Evolutionary conservation across 345 rosid genomes (phyloP).

Genomic region (Kandelia obovata): DNA sequence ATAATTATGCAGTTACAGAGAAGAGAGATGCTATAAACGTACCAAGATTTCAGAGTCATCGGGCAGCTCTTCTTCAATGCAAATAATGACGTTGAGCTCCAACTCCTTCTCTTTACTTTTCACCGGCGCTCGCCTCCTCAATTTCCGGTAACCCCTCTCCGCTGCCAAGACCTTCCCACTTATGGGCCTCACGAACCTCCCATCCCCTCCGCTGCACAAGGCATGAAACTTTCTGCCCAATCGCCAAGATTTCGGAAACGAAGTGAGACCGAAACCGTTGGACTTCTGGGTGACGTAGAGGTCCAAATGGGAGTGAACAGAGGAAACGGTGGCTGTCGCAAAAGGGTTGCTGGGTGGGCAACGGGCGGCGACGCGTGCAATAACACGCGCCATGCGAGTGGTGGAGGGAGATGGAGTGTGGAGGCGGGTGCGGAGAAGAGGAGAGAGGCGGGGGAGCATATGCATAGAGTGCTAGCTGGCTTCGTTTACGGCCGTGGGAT

Average conservation of each 20-base stretch:
- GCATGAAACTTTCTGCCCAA: conserved; percentile 39
- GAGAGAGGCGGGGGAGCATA: conserved; percentile 47
- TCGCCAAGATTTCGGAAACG: conserved; percentile 15
- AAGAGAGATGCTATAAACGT: background rate
- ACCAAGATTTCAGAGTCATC: conserved; percentile 83
- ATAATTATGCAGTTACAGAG: background rate
- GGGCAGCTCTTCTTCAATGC: conserved; percentile 81
- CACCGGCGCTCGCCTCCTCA: conserved; percentile 38
- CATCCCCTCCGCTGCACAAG: conserved; percentile 27
- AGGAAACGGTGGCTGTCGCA: background rate
- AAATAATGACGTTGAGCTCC: conserved; percentile 75
- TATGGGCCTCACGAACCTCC: conserved; percentile 17
- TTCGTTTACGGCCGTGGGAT: too few species aligned
- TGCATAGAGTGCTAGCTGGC: background rate
- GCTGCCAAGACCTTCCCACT: conserved; percentile 28
- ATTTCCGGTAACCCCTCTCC: conserved; percentile 66
- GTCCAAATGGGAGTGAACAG: conserved; percentile 3
- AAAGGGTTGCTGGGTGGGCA: conserved; percentile 14
- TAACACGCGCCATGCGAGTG: conserved; percentile 43
- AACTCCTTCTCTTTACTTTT: conserved; percentile 55
- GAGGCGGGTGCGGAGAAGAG: conserved; percentile 36
- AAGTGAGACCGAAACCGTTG: conserved; percentile 21
- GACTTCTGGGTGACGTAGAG: background rate
- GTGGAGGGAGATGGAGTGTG: conserved; percentile 16
- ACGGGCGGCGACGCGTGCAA: conserved; percentile 43